These are phyloP conservation scores for Salix dunnii DNA, from an alignment of 345 rosid genomes.

Conservation along the genomic window DNA sequence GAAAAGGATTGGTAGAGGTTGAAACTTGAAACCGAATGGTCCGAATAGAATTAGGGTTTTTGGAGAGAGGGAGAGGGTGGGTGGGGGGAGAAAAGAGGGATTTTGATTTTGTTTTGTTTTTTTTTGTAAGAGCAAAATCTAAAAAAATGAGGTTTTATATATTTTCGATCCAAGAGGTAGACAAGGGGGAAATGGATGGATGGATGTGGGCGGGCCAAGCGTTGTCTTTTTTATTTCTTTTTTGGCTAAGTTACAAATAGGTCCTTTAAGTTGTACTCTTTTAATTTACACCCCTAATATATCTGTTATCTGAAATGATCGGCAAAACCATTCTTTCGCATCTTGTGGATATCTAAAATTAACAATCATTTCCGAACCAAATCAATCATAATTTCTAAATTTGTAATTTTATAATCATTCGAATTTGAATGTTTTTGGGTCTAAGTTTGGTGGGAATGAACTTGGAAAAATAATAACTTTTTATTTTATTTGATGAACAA, in stretches of 20 bases:
- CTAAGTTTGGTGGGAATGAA: too few species aligned
- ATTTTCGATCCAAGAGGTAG: too few species aligned
- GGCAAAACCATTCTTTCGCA: not conserved
- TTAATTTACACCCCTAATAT: not conserved
- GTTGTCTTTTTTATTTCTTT: not conserved
- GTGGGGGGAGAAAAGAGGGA: not conserved
- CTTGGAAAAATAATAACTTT: too few species aligned
- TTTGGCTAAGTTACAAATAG: not conserved
- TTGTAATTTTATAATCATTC: not conserved
- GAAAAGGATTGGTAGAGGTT: slow-evolving; percentile 46
- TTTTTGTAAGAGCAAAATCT: not conserved
- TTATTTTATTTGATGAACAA: too few species aligned
- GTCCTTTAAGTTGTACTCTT: not conserved
- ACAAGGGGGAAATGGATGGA: not conserved
- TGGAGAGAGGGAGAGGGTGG: not conserved
- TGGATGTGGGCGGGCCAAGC: not conserved
- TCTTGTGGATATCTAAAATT: not conserved
- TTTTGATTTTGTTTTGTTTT: not conserved
- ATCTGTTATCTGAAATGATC: too few species aligned
- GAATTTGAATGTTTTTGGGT: too few species aligned
- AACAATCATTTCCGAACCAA: not conserved
- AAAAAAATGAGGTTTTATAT: not conserved
- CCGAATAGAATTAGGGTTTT: slow-evolving; percentile 43
- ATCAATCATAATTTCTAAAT: not conserved
- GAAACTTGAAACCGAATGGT: slow-evolving; percentile 46